Evolutionary conservation across 2,329 filamentous ascomycete genomes (phyloP).

Genomic region (Ophiostoma australiae): DNA sequence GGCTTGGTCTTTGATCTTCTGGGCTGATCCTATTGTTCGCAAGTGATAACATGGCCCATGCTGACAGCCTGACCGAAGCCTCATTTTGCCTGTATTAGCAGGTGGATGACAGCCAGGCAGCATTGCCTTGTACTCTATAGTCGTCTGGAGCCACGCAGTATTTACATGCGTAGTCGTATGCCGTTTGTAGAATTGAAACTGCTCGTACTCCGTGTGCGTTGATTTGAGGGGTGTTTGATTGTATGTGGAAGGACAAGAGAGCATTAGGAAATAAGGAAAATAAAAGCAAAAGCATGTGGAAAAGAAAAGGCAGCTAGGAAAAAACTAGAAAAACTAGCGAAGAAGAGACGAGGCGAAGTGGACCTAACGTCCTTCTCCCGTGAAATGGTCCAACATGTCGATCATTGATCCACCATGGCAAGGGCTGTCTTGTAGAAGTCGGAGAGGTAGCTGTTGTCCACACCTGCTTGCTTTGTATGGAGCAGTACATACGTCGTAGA

Average conservation of each 20-base stretch:
- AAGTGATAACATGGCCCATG: no score
- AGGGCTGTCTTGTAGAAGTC: background rate
- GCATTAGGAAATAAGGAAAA: background rate
- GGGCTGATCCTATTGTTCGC: background rate
- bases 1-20: background rate
- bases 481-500: background rate
- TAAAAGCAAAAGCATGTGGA: background rate
- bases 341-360: slow-evolving; percentile 12
- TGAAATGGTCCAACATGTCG: background rate
- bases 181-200: no score
- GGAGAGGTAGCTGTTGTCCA: no score
- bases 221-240: background rate
- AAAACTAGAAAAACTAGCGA: slow-evolving; percentile 1
- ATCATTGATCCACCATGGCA: slow-evolving; percentile 5
- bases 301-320: background rate
- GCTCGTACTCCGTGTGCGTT: background rate
- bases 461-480: no score
- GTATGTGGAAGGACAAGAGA: background rate
- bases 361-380: slow-evolving; percentile 14
- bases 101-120: no score
- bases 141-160: no score
- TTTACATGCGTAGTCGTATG: no score
- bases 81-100: no score
- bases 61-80: no score
- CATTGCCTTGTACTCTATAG: no score